Conservation (phyloP, 1,284 basidiomycete species). For the Tylopilus orsonianus region DNA sequence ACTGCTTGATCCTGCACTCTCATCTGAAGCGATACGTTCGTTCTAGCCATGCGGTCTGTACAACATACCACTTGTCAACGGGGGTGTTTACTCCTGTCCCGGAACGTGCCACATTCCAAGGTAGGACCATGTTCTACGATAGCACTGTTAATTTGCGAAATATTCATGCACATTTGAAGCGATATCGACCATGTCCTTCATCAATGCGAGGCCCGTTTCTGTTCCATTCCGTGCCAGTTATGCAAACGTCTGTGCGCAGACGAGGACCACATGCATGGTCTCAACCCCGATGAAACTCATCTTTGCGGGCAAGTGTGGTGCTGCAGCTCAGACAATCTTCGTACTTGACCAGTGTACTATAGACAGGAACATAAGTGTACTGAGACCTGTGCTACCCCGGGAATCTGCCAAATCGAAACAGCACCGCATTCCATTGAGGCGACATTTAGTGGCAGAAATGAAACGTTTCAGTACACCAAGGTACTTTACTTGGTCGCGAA, state of each 20-base stretch:
- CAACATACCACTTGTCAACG: slow-evolving; percentile 33
- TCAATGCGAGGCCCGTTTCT: slow-evolving; percentile 50
- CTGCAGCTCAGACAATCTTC: neutral
- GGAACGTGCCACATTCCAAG: slow-evolving; percentile 45
- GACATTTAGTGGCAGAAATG: slow-evolving; percentile 49
- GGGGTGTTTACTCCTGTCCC: slow-evolving; percentile 40
- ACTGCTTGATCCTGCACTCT: neutral
- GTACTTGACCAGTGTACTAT: slow-evolving; percentile 2
- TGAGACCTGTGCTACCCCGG: slow-evolving; percentile 41
- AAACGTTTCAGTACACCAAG: slow-evolving; percentile 51
- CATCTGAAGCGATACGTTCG: neutral
- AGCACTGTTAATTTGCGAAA: neutral
- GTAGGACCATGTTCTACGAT: slow-evolving; percentile 28
- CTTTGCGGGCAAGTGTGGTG: slow-evolving; percentile 54
- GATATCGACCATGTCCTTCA: slow-evolving; percentile 47
- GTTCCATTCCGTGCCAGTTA: slow-evolving; percentile 52
- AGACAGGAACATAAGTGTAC: slow-evolving; percentile 53
- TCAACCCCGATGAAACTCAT: slow-evolving; percentile 43
- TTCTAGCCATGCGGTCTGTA: slow-evolving; percentile 47
- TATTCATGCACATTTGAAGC: slow-evolving; percentile 23
- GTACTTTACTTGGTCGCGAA: slow-evolving; percentile 23
- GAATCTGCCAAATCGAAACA: slow-evolving; percentile 58
- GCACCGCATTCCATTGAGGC: slow-evolving; percentile 57
- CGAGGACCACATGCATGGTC: slow-evolving; percentile 53
- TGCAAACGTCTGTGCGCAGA: slow-evolving; percentile 53